These are phyloP conservation scores for Chlamydomonas reinhardtii DNA, from an alignment of 163 green algal genomes.

Conservation along the genomic window DNA sequence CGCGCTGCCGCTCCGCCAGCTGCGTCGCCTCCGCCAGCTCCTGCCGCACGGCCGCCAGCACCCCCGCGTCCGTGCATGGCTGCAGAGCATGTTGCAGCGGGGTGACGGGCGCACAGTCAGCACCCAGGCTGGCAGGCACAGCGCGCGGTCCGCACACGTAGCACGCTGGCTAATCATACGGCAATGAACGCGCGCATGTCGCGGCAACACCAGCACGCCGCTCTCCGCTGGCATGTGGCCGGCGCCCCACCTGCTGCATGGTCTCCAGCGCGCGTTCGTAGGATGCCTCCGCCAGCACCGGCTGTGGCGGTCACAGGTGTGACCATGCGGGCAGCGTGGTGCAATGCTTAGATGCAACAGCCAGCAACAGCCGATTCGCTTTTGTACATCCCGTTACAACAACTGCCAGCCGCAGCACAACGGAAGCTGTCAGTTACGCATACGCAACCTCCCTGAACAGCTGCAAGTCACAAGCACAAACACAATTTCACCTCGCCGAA, in stretches of 20 bases:
- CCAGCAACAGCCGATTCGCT: too few species aligned
- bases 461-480: too few species aligned
- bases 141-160: not conserved
- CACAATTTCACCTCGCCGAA: constrained; percentile 28
- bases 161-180: too few species aligned
- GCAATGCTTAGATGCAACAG: not conserved
- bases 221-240: too few species aligned
- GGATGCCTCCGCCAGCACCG: constrained; percentile 24
- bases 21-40: constrained; percentile 6
- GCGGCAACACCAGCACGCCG: not conserved
- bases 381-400: too few species aligned
- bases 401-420: too few species aligned
- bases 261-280: constrained; percentile 3
- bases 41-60: not conserved
- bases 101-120: not conserved
- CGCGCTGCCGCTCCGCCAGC: constrained; percentile 12
- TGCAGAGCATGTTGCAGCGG: not conserved
- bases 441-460: too few species aligned
- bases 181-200: not conserved
- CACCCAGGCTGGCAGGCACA: too few species aligned
- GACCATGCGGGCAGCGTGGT: not conserved
- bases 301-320: not conserved
- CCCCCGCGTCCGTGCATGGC: not conserved
- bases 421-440: too few species aligned
- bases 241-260: not conserved